These are phyloP conservation scores for Pseudoneurospora amorphoporcata DNA, from an alignment of 495 filamentous ascomycete species.

Conservation along the genomic window DNA sequence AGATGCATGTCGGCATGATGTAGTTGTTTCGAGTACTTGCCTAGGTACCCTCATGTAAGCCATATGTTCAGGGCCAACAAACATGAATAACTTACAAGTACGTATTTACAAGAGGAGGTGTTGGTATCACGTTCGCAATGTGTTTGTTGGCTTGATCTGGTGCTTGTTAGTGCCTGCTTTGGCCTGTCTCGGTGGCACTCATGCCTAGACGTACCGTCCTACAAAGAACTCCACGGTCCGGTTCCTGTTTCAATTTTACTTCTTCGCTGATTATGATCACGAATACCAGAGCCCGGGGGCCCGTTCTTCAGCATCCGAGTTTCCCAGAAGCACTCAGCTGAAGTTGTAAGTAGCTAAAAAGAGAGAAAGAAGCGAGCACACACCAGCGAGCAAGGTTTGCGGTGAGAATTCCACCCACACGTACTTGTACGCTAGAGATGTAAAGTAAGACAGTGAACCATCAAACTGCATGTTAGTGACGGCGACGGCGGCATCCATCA, in stretches of 20 bases:
- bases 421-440: not conserved
- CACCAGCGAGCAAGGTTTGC: not conserved
- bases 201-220: too few relatives aligned
- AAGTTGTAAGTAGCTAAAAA: not conserved
- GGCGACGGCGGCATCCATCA: not conserved
- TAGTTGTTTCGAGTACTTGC: not conserved
- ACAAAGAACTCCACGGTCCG: not conserved
- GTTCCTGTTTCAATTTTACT: not conserved
- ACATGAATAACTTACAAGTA: not conserved
- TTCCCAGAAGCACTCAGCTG: not conserved
- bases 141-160: not conserved
- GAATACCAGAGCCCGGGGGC: not conserved
- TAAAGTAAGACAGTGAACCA: not conserved
- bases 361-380: not conserved
- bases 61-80: not conserved
- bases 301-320: not conserved
- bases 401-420: not conserved
- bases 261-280: not conserved
- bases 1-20: not conserved
- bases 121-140: not conserved
- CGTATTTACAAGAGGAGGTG: not conserved
- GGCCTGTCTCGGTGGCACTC: not conserved
- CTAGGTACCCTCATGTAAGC: too few relatives aligned
- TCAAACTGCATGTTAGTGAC: not conserved
- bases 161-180: not conserved